Evolutionary conservation across 2,329 filamentous ascomycete species (phyloP), one percentile per base, ranked within the genome.

Genomic region (Dactylellina sp.): DNA sequence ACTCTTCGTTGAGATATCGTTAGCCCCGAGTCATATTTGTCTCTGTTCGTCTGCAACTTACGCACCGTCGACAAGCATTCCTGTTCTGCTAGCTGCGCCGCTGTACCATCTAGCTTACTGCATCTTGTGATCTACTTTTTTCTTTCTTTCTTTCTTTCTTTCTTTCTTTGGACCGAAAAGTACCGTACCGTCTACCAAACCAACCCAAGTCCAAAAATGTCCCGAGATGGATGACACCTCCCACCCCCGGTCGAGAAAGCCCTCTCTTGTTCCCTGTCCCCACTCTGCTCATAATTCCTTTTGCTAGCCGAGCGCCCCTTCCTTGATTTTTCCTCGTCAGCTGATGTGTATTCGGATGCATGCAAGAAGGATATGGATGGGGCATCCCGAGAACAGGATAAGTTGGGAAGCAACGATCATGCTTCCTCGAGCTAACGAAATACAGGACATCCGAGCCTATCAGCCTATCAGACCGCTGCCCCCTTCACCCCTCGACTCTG

Each of bases 291-390:
- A 65, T 60, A 57, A 28, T 64, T 70, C 35, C 64, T 72, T 63
- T 53, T 63, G 32, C 44, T 40, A 37, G n/a, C 37, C 28, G 53
- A 39, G 63, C 56, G 70, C 70, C 60, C 68, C 56, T 74, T 74
- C 70, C 70, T 74, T 74, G 70, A 66, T 74, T 74, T 74, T 74
- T 56, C 50, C 70, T 74, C 61, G 70, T 74, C 70, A 74, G 70
- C 70, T 74, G 70, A 74, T 74, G 62, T 66, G 49, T 65, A 74
- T 74, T 74, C 70, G 70, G 70, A 74, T 66, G 70, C 61, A 74
- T 74, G 70, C 61, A 74, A 74, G 70, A 72, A 64, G 42, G 53
- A 25, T 5, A 61, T 59, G 65, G 66, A 74, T 74, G 70, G 68
- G 68, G 68, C 70, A 74, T 70, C 64, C 64, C 64, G 64, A 70